Percentiles rank a stretch among this genome's conserved stretches.
These are phyloP conservation scores for Annona cherimola DNA, from an alignment of 164 flowering plant species.

Conservation along the genomic window DNA sequence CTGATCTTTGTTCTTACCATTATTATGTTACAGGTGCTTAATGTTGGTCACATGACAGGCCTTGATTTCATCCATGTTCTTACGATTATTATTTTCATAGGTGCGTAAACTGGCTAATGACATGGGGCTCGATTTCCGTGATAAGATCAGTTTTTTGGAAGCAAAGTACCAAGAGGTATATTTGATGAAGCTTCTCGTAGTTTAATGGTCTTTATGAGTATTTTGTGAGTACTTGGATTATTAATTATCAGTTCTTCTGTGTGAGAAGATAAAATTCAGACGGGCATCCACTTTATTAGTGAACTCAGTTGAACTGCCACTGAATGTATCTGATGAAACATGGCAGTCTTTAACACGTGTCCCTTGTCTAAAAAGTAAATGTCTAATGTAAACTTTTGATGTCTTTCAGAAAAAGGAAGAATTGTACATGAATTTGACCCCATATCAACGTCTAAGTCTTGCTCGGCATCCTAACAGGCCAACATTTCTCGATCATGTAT, in stretches of 20 bases:
- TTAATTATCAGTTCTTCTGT: background rate
- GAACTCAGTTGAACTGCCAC: background rate
- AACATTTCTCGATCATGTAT: slow-evolving; percentile 29
- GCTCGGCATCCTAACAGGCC: slow-evolving; percentile 41
- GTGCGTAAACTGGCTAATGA: slow-evolving; percentile 32
- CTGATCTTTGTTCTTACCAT: no score
- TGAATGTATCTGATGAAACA: background rate
- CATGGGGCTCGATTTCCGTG: slow-evolving; percentile 33
- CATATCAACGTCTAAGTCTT: slow-evolving; percentile 30
- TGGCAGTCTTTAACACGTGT: background rate
- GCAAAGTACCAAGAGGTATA: slow-evolving; percentile 29
- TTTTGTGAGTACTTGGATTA: background rate
- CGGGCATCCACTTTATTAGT: background rate
- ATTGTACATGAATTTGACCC: slow-evolving; percentile 28
- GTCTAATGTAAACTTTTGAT: background rate
- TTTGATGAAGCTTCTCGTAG: background rate
- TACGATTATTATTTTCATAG: slow-evolving; percentile 6
- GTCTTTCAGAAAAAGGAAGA: slow-evolving; percentile 31
- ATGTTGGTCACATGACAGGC: background rate
- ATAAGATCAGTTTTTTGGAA: slow-evolving; percentile 28
- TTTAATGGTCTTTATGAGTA: background rate
- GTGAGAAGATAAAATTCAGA: background rate
- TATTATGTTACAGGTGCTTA: no score
- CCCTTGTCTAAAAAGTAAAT: background rate
- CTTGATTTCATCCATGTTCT: background rate